Percentiles rank a stretch among this genome's conserved stretches.
Evolutionary conservation across 2,329 filamentous ascomycete genomes (phyloP).

Genomic region (Sporothrix pseudoabietina): DNA sequence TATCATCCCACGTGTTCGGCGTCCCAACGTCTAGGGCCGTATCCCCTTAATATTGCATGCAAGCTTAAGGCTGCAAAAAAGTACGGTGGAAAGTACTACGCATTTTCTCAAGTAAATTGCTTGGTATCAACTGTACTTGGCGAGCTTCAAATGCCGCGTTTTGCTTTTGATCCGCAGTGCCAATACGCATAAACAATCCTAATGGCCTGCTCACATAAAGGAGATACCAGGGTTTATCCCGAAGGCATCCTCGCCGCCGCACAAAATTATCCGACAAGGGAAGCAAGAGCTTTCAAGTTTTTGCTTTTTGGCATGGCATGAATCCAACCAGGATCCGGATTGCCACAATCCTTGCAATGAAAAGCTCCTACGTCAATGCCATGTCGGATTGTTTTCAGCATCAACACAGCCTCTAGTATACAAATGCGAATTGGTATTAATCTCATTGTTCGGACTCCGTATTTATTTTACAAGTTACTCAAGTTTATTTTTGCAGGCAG

Average conservation of each 20-base stretch:
- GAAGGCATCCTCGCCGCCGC: too few species aligned
- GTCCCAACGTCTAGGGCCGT: not conserved
- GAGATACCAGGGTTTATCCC: not conserved
- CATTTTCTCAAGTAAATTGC: not conserved
- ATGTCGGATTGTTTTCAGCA: not conserved
- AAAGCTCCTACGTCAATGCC: not conserved
- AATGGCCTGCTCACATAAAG: not conserved
- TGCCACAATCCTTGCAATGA: not conserved
- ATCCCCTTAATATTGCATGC: not conserved
- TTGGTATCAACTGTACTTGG: not conserved
- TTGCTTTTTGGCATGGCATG: not conserved
- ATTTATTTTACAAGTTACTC: too few species aligned
- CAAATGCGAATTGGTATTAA: not conserved
- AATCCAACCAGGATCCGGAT: not conserved
- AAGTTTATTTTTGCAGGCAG: not conserved
- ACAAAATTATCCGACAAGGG: not conserved
- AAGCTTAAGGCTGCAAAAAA: not conserved
- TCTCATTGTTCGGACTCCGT: too few species aligned
- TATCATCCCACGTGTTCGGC: not conserved
- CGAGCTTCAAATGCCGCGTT: too few species aligned
- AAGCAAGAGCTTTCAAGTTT: not conserved
- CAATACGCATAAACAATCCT: not conserved
- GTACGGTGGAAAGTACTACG: not conserved
- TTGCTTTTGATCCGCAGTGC: not conserved
- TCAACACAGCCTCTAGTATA: not conserved